Evolutionary conservation across 768 basidiomycete genomes (phyloP), one percentile per base, ranked within the genome.

Genomic region (Lactifluus subvellereus): DNA sequence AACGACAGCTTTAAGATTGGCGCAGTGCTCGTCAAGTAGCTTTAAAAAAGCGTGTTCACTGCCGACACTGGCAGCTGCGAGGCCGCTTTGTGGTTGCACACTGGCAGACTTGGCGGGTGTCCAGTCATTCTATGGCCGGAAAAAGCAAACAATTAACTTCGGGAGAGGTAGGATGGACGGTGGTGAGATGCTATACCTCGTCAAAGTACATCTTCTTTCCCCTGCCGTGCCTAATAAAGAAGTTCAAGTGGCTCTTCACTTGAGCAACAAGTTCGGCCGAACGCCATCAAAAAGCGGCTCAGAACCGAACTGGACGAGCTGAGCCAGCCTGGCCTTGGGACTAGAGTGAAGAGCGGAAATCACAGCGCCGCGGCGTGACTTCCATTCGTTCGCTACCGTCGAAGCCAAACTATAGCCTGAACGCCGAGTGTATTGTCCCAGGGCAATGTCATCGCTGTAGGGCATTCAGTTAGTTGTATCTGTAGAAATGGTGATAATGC

Each of bases 71-170:
- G 77, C 72, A 87, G 87, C 77, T 2, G 88, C 88, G 48, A 69
- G 61, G 0, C 76, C 75, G 66, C 83, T 87, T 70, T 88, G 89
- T 6, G 87, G 82, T 60, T 86, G 76, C 14, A 89, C 85, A 10
- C 81, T 76, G 1, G 70, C 37, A n/a, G 79, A 88, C 0, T 82
- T 83, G 52, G 77, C 75, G 0, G 87, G 87, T 1, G 88, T 87
- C 87, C 87, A 89, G 47, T 87, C 87, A 68, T 88, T 89, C 87
- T 89, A 60, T 77, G 76, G 2, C 82, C 88, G 81, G 32, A 20
- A 54, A 16, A 27, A 27, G 27, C 2, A 27, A 27, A 27, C 27
- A 27, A 27, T 27, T 27, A 27, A 27, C 27, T 27, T 27, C 27
- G 51, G 11, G n/a, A 11, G 40, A 11, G 13, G 1, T 40, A 11